Base-by-base conservation (phyloP, 495 filamentous ascomycete genomes). In the Hypoxylon trugodes region DNA sequence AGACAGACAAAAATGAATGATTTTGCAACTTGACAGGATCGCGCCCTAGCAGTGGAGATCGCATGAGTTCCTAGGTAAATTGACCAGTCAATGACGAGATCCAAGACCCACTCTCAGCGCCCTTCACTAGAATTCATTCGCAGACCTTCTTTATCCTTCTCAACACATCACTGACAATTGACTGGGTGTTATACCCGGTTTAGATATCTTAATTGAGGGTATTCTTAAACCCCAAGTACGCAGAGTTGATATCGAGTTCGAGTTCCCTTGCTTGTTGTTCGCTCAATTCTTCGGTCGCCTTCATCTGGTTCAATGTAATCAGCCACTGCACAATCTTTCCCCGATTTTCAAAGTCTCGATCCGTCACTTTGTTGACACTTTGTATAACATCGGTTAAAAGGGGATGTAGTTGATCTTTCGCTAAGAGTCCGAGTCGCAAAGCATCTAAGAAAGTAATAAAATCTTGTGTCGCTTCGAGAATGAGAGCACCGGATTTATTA, bases 361-460 rank as follows among this genome's bases (percentile, higher is more conserved):
- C 91, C 10, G 94, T 96, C 59, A 98, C 96, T 72, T 93, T 94
- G 74, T 98, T 98, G 22, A 96, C 96, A 1, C 90, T 90, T 57
- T 97, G 93, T 35, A 99, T 99, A 8, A 97, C 89, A 59, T 97
- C 93, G 1, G 91, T 93, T 1, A 98, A 82, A 1, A 98, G 80
- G 13, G 96, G 96, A 68, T 99, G 96, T 12, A 99, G 80, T 48
- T 93, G 91, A 76, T 99, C 94, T 73, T 99, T 99, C 5, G 93
- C 92, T 9, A 93, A 79, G 75, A 96, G 85, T 18, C 92, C 90
- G 33, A 99, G 81, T 67, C 90, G 90, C 66, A 98, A 81, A 18
- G 95, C 96, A 75, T 99, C 96, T 40, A 99, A 81, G 75, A 97
- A 93, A 0, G 96, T 99, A 74, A 99, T 98, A 71, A 99, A 99